phyloP scores from a whole-genome alignment of 352 stramenopile genomes.

The Globisporangium parvum region DNA sequence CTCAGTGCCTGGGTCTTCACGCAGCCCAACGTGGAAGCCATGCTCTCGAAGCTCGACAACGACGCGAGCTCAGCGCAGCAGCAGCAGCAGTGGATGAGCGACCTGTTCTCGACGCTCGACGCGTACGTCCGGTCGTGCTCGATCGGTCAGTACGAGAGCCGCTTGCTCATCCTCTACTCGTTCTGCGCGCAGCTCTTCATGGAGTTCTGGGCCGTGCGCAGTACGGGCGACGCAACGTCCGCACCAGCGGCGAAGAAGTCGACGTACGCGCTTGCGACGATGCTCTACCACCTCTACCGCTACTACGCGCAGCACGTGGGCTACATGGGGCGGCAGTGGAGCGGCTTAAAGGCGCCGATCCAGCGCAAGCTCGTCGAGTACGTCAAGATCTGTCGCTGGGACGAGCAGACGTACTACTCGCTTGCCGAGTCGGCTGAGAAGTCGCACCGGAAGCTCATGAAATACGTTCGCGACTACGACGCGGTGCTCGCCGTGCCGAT shows the following conservation, averaged over 20 bases:
- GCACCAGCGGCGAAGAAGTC: conserved; percentile 5
- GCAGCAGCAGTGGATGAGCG: conserved; percentile 62
- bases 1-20: conserved; percentile 62
- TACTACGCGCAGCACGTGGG: conserved; percentile 94
- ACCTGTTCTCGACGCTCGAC: conserved; percentile 88
- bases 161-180: conserved; percentile 86
- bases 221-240: background rate
- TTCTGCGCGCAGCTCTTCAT: conserved; percentile 85
- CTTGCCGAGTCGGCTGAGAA: conserved; percentile 96
- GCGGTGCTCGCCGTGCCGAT: conserved; percentile 74
- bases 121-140: conserved; percentile 86
- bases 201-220: conserved; percentile 41
- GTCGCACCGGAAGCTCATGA: conserved; percentile 98
- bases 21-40: conserved; percentile 7
- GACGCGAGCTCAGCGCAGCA: conserved; percentile 10
- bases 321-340: conserved; percentile 79
- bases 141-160: conserved; percentile 89
- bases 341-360: conserved; percentile 89
- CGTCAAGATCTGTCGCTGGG: conserved; percentile 98
- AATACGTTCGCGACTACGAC: conserved; percentile 93
- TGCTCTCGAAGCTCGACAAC: background rate
- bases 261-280: conserved; percentile 68
- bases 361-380: conserved; percentile 97
- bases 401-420: conserved; percentile 99
- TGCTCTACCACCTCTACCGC: conserved; percentile 91